Evolutionary conservation across 768 basidiomycete species (phyloP).

Genomic region (Amanita polypyramis): DNA sequence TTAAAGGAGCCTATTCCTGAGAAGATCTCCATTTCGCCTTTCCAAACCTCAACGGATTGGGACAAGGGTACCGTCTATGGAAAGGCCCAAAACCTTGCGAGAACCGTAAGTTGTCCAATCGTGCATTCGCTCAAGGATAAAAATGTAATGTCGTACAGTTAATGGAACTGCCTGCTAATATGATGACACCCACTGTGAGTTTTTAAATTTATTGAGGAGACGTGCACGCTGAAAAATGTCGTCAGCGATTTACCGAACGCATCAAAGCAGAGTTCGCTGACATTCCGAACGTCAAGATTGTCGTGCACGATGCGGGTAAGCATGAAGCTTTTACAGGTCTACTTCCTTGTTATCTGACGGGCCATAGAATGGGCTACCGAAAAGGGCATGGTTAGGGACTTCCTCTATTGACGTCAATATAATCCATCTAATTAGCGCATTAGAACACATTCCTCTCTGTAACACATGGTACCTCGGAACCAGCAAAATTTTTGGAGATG

Average conservation of each 20-base stretch:
- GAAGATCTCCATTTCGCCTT: constrained; percentile 37
- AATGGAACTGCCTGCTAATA: constrained; percentile 79
- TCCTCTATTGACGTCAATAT: not conserved
- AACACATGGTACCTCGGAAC: constrained; percentile 70
- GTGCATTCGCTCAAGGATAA: not conserved
- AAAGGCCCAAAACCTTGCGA: constrained; percentile 68
- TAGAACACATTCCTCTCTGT: constrained; percentile 79
- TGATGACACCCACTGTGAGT: constrained; percentile 72
- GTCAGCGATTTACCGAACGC: constrained; percentile 60
- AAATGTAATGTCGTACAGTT: constrained; percentile 41
- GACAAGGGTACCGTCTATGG: constrained; percentile 65
- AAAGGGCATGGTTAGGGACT: constrained; percentile 64
- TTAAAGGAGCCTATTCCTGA: constrained; percentile 39
- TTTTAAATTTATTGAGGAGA: constrained; percentile 1
- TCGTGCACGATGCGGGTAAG: constrained; percentile 65
- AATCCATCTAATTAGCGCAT: not conserved
- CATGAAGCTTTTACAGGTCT: not conserved
- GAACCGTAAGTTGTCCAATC: constrained; percentile 40
- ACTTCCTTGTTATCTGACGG: constrained; percentile 6
- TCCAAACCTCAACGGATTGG: constrained; percentile 49
- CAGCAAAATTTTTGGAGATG: constrained; percentile 85
- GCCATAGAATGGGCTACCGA: constrained; percentile 64
- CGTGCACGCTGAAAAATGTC: not conserved
- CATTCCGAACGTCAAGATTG: constrained; percentile 56
- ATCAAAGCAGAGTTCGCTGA: constrained; percentile 56